Evolutionary conservation across 371 early-diverging fungal genomes (phyloP).

Genomic region (Mucor circinelloides): DNA sequence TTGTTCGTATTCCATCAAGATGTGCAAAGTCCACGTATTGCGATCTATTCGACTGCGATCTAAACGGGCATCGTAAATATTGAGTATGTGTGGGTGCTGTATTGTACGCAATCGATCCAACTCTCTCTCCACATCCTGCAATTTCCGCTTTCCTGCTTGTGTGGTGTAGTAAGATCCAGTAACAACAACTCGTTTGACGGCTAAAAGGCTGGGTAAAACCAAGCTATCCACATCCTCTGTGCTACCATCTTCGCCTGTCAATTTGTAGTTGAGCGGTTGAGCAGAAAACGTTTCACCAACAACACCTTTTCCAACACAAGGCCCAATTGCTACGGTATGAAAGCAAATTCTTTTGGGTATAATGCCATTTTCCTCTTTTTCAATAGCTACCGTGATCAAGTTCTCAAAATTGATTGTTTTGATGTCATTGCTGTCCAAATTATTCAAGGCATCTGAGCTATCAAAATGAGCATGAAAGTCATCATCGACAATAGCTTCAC

Average conservation of each 20-base stretch:
- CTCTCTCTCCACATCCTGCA: slow-evolving; percentile 66
- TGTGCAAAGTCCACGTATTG: slow-evolving; percentile 55
- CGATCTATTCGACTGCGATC: slow-evolving; percentile 37
- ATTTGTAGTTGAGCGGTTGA: slow-evolving; percentile 40
- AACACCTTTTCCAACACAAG: slow-evolving; percentile 39
- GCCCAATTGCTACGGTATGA: slow-evolving; percentile 45
- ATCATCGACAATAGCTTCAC: slow-evolving; percentile 30
- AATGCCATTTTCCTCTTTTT: slow-evolving; percentile 38
- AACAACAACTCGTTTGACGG: slow-evolving; percentile 40
- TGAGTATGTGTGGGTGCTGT: slow-evolving; percentile 56
- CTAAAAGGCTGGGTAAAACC: slow-evolving; percentile 37
- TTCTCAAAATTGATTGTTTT: slow-evolving; percentile 54
- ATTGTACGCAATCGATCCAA: slow-evolving; percentile 58
- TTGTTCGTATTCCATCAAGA: slow-evolving; percentile 58
- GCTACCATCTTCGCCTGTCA: slow-evolving; percentile 15
- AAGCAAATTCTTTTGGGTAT: slow-evolving; percentile 36
- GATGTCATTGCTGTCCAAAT: slow-evolving; percentile 38
- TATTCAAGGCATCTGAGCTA: slow-evolving; percentile 8
- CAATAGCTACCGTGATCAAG: slow-evolving; percentile 47
- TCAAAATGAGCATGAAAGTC: slow-evolving; percentile 30
- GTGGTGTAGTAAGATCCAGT: slow-evolving; percentile 49
- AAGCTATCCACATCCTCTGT: slow-evolving; percentile 27
- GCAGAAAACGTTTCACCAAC: slow-evolving; percentile 46
- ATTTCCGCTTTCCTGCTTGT: slow-evolving; percentile 57
- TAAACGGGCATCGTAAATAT: slow-evolving; percentile 59